phyloP scores from a whole-genome alignment of 805 yeast species.

The Debaryomyces maramus region DNA sequence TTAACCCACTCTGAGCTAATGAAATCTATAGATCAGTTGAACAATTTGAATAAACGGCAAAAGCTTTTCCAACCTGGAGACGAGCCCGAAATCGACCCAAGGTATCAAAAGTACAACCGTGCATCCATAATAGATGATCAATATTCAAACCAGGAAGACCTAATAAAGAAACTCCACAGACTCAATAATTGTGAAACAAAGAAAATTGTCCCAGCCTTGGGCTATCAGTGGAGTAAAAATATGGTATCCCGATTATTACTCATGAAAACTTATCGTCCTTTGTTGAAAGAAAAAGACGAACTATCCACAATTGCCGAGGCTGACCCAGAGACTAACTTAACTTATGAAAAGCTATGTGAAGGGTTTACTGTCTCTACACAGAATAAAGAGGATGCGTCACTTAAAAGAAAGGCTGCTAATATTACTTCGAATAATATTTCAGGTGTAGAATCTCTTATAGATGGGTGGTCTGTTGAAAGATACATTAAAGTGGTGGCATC shows the following conservation, averaged over 20 bases:
- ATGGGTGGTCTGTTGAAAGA: conserved; percentile 30
- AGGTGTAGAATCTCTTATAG: conserved; percentile 10
- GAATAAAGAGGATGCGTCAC: not conserved
- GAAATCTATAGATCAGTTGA: conserved; percentile 4
- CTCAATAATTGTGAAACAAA: conserved; percentile 14
- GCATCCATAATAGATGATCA: not conserved
- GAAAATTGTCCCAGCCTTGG: conserved; percentile 31
- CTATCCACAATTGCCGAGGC: not conserved
- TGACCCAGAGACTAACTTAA: conserved; percentile 17
- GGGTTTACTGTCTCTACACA: conserved; percentile 10
- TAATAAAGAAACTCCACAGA: conserved; percentile 12
- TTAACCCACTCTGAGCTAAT: conserved; percentile 6
- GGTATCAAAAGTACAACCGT: conserved; percentile 2
- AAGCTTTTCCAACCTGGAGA: not conserved
- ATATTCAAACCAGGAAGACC: conserved; percentile 5
- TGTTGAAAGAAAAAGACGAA: not conserved
- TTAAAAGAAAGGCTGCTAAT: not conserved
- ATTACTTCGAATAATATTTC: not conserved
- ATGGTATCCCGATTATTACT: conserved; percentile 26
- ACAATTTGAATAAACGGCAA: conserved; percentile 3
- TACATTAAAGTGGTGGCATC: conserved; percentile 22
- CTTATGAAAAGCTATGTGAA: conserved; percentile 12
- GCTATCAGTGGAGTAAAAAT: conserved; percentile 32
- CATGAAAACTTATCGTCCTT: conserved; percentile 30
- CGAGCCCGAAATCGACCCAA: conserved; percentile 10